These are phyloP conservation scores for Russula griseocarnosa DNA, from an alignment of 768 basidiomycete genomes.

Conservation along the genomic window DNA sequence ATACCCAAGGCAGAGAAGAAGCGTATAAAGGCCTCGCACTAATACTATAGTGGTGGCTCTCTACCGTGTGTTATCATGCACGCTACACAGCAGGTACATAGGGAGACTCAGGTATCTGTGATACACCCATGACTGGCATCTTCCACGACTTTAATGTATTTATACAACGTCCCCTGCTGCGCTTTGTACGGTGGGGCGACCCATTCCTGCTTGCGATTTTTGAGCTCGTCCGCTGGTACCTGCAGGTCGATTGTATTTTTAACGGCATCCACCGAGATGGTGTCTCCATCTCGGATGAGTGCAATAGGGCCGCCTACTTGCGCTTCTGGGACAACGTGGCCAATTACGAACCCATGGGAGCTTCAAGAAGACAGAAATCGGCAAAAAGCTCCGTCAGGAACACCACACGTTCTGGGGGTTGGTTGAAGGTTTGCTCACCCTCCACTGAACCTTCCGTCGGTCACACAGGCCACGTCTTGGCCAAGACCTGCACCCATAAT, in stretches of 20 bases:
- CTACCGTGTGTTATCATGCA: background rate
- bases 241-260: constrained; percentile 77
- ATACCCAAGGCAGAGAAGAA: constrained; percentile 95
- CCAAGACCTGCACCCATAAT: constrained; percentile 99
- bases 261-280: constrained; percentile 83
- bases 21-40: constrained; percentile 54
- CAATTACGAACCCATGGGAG: constrained; percentile 95
- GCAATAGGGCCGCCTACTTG: constrained; percentile 93
- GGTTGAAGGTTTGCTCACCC: constrained; percentile 55
- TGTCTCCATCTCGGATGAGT: constrained; percentile 82
- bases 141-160: constrained; percentile 81
- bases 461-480: constrained; percentile 91
- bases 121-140: constrained; percentile 94
- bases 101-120: constrained; percentile 62
- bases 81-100: background rate
- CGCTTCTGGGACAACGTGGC: constrained; percentile 95
- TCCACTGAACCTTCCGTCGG: constrained; percentile 97
- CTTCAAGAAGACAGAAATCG: constrained; percentile 40
- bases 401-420: background rate
- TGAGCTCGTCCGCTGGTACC: constrained; percentile 77
- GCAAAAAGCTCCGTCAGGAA: constrained; percentile 21
- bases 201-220: constrained; percentile 67
- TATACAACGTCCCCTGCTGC: constrained; percentile 76
- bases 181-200: constrained; percentile 82
- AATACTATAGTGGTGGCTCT: background rate